Evolutionary conservation across 2,329 filamentous ascomycete genomes (phyloP), one percentile per base, ranked within the genome.

Genomic region (Aureobasidium lini): DNA sequence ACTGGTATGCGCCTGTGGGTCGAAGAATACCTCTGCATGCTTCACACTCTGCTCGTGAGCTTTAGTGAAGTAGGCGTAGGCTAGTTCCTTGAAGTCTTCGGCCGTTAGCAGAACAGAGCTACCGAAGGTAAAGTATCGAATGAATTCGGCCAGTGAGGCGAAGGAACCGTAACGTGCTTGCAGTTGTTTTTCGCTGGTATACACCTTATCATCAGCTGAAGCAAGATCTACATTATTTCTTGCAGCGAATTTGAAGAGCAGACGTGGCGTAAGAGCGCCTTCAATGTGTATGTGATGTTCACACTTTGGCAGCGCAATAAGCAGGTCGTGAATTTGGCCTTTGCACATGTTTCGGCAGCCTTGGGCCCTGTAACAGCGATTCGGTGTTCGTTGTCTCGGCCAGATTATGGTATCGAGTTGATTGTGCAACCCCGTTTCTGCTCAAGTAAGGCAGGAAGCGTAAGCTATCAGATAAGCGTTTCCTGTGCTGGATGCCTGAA

Each of bases 11-110:
- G 62, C 62, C 37, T 63, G 62, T 8, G 62, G 62, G 37, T 63
- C 62, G 52, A 63, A 63, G 52, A 63, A 63, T 10, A 61, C 59
- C 43, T 63, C 62, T 18, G 60, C 57, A 49, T 60, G 58, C 40
- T 34, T 28, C 18, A 60, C 48, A n/a, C 43, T 47, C 29, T 60
- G 58, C 15, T 31, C 34, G 10, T 48, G 40, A 34, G 40, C 47
- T 48, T 48, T 54, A 13, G 11, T 13, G 7, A 60, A 43, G 42
- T 60, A 60, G 40, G 13, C 29, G 36, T 56, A 60, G 9, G 6
- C 44, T 28, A 60, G 40, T 6, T 60, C 49, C 11, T 47, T 31
- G 15, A 60, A 56, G 43, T 60, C 58, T 4, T 47, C 18, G 28
- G 40, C 40, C 48, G 49, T 54, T n/a, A 34, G 8, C 29, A 60